Evolutionary conservation across 352 stramenopile genomes (phyloP), one percentile per base, ranked within the genome.

Genomic region (Phytophthora fragariae): DNA sequence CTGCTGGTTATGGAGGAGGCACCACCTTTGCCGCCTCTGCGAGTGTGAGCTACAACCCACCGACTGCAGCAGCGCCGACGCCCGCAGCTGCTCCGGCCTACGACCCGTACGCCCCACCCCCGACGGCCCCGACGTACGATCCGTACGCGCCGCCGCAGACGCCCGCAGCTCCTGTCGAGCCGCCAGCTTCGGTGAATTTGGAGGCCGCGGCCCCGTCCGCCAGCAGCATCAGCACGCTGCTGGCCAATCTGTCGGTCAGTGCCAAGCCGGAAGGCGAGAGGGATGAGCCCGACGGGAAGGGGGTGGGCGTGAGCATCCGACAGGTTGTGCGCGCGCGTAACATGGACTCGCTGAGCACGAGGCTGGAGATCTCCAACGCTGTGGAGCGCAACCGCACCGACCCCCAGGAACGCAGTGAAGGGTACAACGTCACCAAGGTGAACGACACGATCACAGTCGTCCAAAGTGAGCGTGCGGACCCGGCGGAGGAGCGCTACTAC

Each of bases 341-440:
- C 65, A 94, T 96, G 86, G 86, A 94, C 67, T 90, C 87, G 44
- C 49, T 96, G 17, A 82, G 78, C 31, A 89, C 88, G 31, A 83
- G 83, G n/a, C 62, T 94, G 35, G 78, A 84, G 70, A 96, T 96
- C 57, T 92, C 89, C 3, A 79, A 76, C 11, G 87, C 84, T 0
- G 76, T 96, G 31, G 86, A 94, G 33, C 72, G 80, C 17, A 96
- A 93, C 77, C 80, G 84, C 21, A 75, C 65, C 35, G 59, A 81
- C 10, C 85, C 89, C 1, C 70, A 80, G 33, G 82, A 96, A 41
- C 73, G 74, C 15, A 74, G 80, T 10, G 85, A 92, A 52, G 83
- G 84, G 3, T 96, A 94, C 81, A 89, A 96, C 50, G 79, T 94
- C 1, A 94, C 85, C 11, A 85, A 87, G 27, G 86, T 89, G 57